These are phyloP conservation scores for Lotmaria passim DNA, from an alignment of 208 protist species.

Conservation along the genomic window DNA sequence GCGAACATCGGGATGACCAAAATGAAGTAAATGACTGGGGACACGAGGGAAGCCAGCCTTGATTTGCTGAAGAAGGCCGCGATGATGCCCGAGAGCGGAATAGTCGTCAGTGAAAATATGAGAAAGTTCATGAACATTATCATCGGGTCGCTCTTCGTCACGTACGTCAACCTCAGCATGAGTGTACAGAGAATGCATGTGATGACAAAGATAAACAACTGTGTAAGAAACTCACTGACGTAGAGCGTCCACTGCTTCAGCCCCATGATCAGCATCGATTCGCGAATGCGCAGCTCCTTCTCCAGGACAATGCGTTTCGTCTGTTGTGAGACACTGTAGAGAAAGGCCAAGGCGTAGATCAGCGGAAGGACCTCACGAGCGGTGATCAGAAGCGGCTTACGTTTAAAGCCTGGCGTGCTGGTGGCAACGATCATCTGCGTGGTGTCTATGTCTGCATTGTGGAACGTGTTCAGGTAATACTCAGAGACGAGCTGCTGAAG, in stretches of 20 bases:
- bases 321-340: slow-evolving; percentile 68
- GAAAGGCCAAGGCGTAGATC: slow-evolving; percentile 59
- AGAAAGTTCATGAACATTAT: slow-evolving; percentile 70
- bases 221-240: slow-evolving; percentile 43
- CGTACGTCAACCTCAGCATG: slow-evolving; percentile 48
- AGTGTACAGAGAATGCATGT: slow-evolving; percentile 52
- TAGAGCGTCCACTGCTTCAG: slow-evolving; percentile 55
- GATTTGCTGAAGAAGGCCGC: slow-evolving; percentile 75
- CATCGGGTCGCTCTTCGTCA: slow-evolving; percentile 49
- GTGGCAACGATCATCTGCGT: slow-evolving; percentile 39
- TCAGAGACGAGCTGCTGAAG: slow-evolving; percentile 59
- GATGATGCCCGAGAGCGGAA: slow-evolving; percentile 63
- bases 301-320: slow-evolving; percentile 65
- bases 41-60: slow-evolving; percentile 53
- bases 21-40: slow-evolving; percentile 79
- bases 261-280: slow-evolving; percentile 86
- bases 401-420: slow-evolving; percentile 30
- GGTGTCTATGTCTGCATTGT: neutral
- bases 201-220: slow-evolving; percentile 44
- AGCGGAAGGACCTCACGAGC: slow-evolving; percentile 40
- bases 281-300: slow-evolving; percentile 75
- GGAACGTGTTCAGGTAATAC: slow-evolving; percentile 45
- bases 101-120: slow-evolving; percentile 55
- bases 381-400: slow-evolving; percentile 32
- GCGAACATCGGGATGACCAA: slow-evolving; percentile 54